Evolutionary conservation across 306 rosid species (phyloP), one percentile per base, ranked within the genome.

Genomic region (Cyclanthera cordifolia): DNA sequence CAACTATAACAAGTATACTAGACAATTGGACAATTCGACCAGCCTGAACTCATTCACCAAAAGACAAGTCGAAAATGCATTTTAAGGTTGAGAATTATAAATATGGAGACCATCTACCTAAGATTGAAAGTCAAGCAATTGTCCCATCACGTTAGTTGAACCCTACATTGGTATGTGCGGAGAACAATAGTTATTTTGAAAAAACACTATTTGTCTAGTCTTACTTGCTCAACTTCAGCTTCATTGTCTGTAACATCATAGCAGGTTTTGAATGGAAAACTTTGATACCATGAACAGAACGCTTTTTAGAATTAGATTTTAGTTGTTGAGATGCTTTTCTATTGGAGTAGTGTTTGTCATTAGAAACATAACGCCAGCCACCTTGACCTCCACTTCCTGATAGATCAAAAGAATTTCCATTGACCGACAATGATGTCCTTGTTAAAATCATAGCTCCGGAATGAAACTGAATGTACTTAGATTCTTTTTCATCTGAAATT

Each of bases 141-240:
- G 24, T 3, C 46, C 20, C 45, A 28, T 59, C 47, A 58, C 0
- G 41, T 58, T 30, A 59, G 47, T 58, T 32, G 64, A 28, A n/a
- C 13, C 39, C 12, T 59, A n/a, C 6, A 59, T 16, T 59, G 19
- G 25, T 17, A 30, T 24, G 16, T 12, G 14, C 25, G 24, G 34
- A 54, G 34, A 54, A 10, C 24, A 24, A 24, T 54, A 17, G 15
- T 32, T n/a, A 59, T n/a, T 32, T 53, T n/a, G n/a, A 4, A 59
- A n/a, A 9, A n/a, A 59, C 0, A 3, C 4, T 59, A 59, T 28
- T 59, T 30, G 14, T 5, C 7, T 20, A 23, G 10, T 45, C 95
- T 83, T 87, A 92, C 98, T 92, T 92, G 96, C 91, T 87, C 80
- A 92, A 81, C 83, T 90, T 92, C 76, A 92, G 80, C 73, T 89